Conservation (phyloP, 768 basidiomycete genomes). For the Inosperma sp. region DNA sequence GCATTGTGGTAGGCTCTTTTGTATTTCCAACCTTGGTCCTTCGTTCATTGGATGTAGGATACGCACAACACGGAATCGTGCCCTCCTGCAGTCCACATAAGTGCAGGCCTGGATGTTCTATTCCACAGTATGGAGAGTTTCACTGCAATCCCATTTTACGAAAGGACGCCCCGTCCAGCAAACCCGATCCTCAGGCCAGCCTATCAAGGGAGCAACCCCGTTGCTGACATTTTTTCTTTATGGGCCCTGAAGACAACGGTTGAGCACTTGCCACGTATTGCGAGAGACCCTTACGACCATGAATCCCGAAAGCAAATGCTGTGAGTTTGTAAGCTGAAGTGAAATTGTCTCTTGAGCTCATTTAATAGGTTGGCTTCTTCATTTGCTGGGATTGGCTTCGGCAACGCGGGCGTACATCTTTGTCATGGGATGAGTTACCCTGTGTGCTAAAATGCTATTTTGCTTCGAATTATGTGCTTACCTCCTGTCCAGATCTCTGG, state of each 20-base stretch:
- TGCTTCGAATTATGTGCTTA: neutral
- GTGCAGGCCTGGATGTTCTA: conserved; percentile 90
- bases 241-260: conserved; percentile 93
- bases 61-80: conserved; percentile 89
- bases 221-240: conserved; percentile 92
- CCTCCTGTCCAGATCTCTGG: conserved; percentile 66
- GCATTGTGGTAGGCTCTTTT: conserved; percentile 51
- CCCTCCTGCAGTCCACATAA: conserved; percentile 89
- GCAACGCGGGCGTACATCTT: conserved; percentile 88
- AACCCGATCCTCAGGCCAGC: conserved; percentile 91
- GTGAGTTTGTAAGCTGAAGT: conserved; percentile 48
- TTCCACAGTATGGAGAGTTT: conserved; percentile 96
- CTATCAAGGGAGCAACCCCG: conserved; percentile 90
- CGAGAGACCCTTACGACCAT: conserved; percentile 68
- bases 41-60: conserved; percentile 38
- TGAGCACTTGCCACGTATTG: conserved; percentile 81
- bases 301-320: conserved; percentile 92
- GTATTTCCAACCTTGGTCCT: neutral
- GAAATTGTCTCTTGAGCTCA: neutral
- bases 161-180: conserved; percentile 81
- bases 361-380: conserved; percentile 74
- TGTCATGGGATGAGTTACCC: conserved; percentile 90
- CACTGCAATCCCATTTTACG: conserved; percentile 91
- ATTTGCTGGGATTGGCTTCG: conserved; percentile 94
- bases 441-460: conserved; percentile 38